Base-by-base conservation (phyloP, 1,284 basidiomycete species). In the Apiotrichum sp. region DNA sequence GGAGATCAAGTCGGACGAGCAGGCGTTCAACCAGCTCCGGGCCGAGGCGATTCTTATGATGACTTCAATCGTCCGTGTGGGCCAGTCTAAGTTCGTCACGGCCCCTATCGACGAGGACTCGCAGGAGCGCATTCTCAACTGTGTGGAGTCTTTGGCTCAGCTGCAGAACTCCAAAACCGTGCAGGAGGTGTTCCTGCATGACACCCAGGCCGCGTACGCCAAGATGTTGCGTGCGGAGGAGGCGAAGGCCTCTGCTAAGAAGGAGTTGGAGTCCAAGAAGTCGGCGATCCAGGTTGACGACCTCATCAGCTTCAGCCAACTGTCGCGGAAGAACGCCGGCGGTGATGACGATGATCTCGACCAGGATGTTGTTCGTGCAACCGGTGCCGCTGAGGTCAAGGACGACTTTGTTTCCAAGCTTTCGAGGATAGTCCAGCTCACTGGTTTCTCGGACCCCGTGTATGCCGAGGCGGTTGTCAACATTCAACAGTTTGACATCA, bases 21-120 rank as follows among this genome's bases (percentile, higher is more conserved):
- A 78, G 51, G 80, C 83, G 39, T 80, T 83, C 50, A 93, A 93
- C 65, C 79, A 82, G 8, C 77, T 98, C 10, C 84, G 88, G 33
- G 95, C 95, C 16, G 95, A 98, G 86, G 86, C 92, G 3, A 98
- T 98, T 89, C 82, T 98, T 57, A 93, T 98, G 72, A 98, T 99
- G 95, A 88, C 92, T 2, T 96, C 91, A 14, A 82, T 96, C 69
- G 89, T 98, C 67, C 90, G 95, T 49, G 91, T 98, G 48, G 96
- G 96, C 42, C 95, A 98, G 78, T 93, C 90, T 58, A 93, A 95
- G 73, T 96, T 96, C 66, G 89, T 88, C 42, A 85, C 88, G 0
- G 86, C 88, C 2, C 88, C 89, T 13, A 98, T 98, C 65, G 96
- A 99, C 78, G 96, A 98, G 75, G 96, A 99, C 76, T 95, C 92